Base-by-base conservation (phyloP, 495 filamentous ascomycete species). In the Penicillium robsamsonii region DNA sequence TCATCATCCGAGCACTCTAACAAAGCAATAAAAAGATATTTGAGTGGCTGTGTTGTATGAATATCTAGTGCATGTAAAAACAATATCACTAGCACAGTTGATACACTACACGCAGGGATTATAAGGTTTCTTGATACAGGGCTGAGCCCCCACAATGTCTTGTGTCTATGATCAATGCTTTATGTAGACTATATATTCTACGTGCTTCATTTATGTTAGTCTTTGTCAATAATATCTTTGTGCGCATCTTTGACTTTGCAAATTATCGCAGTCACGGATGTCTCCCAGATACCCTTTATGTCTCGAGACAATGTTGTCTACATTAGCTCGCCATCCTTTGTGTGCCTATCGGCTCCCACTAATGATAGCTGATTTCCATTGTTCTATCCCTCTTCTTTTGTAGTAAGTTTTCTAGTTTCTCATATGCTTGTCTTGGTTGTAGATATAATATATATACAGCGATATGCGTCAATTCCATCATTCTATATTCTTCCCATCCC, bases 1-100 rank as follows among this genome's bases (percentile, higher is more conserved):
- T 29, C 65, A 70, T 52, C 62, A 65, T 46, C 69, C 63, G 12
- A 54, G 27, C 22, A 61, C 61, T 6, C 40, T 65, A 33, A 56
- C 61, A 44, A 64, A 68, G 55, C 40, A 55, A 53, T 25, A 25
- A 9, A 38, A 38, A 29, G 24, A 1, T 3, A 29, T 3, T 12
- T n/a, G 15, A 33, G 6, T 10, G 27, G n/a, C 2, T 38, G 4
- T 7, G 25, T 2, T 27, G 25, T 27, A 38, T 2, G 35, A 17
- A 17, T 38, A 17, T 38, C 0, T 17, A 8, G 35, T 17, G 8
- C 15, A n/a, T 7, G 2, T 17, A 38, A 17, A 38, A 38, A 9
- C 2, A 38, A 38, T 9, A 17, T 3, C 6, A 2, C 15, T 38
- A 5, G 35, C 35, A 38, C 7, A 8, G 7, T 38, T 38, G 6